Percentiles rank a stretch among this genome's conserved stretches.
Conservation (phyloP, 148 eudicot species). For the Rhododendron molle region DNA sequence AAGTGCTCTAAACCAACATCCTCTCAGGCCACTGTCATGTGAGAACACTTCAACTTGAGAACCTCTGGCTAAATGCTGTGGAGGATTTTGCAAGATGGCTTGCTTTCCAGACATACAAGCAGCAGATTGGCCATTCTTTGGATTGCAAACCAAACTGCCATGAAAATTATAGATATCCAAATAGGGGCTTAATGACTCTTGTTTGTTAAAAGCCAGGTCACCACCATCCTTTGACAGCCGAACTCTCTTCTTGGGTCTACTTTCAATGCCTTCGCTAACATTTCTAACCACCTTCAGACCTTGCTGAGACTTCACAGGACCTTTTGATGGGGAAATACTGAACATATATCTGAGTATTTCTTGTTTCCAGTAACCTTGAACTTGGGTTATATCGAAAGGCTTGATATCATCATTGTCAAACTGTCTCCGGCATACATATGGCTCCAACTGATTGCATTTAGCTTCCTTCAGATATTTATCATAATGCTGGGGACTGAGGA, state of each 20-base stretch:
- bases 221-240: conserved; percentile 35
- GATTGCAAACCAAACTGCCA: background rate
- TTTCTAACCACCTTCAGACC: conserved; percentile 20
- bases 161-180: conserved; percentile 1
- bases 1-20: conserved; percentile 81
- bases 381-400: conserved; percentile 65
- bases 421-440: conserved; percentile 62
- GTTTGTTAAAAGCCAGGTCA: conserved; percentile 10
- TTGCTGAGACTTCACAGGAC: conserved; percentile 15
- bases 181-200: conserved; percentile 6
- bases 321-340: conserved; percentile 16
- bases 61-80: conserved; percentile 34
- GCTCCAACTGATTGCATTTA: conserved; percentile 33
- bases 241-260: conserved; percentile 63
- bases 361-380: conserved; percentile 81
- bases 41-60: conserved; percentile 73
- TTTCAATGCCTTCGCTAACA: conserved; percentile 17
- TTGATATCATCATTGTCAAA: conserved; percentile 64
- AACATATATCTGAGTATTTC: conserved; percentile 42
- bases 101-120: conserved; percentile 14
- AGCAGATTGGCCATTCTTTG: conserved; percentile 2
- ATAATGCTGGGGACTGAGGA: conserved; percentile 70
- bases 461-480: conserved; percentile 39
- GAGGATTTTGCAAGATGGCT: background rate
- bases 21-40: conserved; percentile 91